Evolutionary conservation across 306 rosid genomes (phyloP).

Genomic region (Abrus precatorius): DNA sequence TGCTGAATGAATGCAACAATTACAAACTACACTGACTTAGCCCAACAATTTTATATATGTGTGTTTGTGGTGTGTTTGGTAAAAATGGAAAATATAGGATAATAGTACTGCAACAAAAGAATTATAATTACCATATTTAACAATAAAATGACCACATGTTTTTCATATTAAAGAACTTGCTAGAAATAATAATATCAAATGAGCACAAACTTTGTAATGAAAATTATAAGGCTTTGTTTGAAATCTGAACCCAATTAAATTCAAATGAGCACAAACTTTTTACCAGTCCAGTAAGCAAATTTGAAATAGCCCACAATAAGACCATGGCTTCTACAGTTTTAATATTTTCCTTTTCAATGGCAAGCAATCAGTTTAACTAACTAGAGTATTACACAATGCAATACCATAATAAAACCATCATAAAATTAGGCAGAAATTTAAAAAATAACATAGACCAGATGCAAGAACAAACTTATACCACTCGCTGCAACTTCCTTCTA

Average conservation of each 20-base stretch:
- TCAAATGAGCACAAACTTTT: too few species aligned
- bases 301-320: too few species aligned
- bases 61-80: neutral
- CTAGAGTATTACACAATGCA: too few species aligned
- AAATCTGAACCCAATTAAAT: too few species aligned
- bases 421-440: constrained; percentile 25
- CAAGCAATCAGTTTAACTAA: too few species aligned
- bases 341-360: too few species aligned
- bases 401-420: constrained; percentile 4
- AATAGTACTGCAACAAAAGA: constrained; percentile 13
- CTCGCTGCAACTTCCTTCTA: constrained; percentile 67
- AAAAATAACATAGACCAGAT: neutral
- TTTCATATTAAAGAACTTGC: neutral
- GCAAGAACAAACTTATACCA: constrained; percentile 68
- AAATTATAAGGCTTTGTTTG: too few species aligned
- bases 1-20: constrained; percentile 30
- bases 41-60: neutral
- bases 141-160: neutral
- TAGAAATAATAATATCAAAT: constrained; percentile 7
- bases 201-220: neutral
- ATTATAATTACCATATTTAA: constrained; percentile 2
- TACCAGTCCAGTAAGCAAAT: too few species aligned
- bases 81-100: constrained; percentile 15
- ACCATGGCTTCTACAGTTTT: too few species aligned
- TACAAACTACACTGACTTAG: constrained; percentile 24